Evolutionary conservation across 805 yeast species (phyloP).

Genomic region (Wickerhamiella kurtzmanii): DNA sequence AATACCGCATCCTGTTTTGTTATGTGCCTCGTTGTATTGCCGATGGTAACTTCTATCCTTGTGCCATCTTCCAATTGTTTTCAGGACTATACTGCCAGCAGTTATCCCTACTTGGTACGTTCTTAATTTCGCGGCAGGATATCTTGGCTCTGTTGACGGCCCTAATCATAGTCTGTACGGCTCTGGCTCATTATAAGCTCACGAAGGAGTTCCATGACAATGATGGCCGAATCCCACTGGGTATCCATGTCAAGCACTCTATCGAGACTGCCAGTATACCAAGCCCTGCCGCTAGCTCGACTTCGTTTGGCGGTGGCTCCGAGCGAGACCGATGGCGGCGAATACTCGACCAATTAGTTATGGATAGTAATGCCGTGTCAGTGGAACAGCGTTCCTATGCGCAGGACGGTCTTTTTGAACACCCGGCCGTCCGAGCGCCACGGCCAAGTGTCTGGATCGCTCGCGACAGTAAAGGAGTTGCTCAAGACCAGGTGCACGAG

Average conservation of each 20-base stretch:
- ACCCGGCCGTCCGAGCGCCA: slow-evolving; percentile 22
- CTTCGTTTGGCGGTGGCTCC: slow-evolving; percentile 4
- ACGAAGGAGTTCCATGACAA: slow-evolving; percentile 31
- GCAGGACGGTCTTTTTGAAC: slow-evolving; percentile 21
- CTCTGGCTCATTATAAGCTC: slow-evolving; percentile 43
- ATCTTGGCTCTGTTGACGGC: slow-evolving; percentile 44
- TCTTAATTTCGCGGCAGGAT: slow-evolving; percentile 43
- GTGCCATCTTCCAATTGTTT: slow-evolving; percentile 62
- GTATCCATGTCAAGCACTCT: neutral
- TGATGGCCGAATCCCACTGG: slow-evolving; percentile 29
- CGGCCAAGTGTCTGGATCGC: slow-evolving; percentile 35
- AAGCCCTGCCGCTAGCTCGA: neutral
- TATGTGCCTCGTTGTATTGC: slow-evolving; percentile 24
- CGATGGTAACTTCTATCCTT: slow-evolving; percentile 54
- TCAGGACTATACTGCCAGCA: slow-evolving; percentile 75
- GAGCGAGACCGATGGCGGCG: slow-evolving; percentile 13
- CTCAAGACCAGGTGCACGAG: slow-evolving; percentile 24
- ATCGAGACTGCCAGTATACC: neutral
- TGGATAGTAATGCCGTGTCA: neutral
- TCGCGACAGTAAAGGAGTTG: slow-evolving; percentile 28
- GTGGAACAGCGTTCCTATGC: slow-evolving; percentile 15
- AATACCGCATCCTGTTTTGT: slow-evolving; percentile 50
- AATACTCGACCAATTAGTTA: slow-evolving; percentile 11
- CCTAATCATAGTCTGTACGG: slow-evolving; percentile 37
- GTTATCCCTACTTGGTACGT: slow-evolving; percentile 61